Evolutionary conservation across 1,284 basidiomycete species (phyloP), one percentile per base, ranked within the genome.

Genomic region (Leccinum idahoense): DNA sequence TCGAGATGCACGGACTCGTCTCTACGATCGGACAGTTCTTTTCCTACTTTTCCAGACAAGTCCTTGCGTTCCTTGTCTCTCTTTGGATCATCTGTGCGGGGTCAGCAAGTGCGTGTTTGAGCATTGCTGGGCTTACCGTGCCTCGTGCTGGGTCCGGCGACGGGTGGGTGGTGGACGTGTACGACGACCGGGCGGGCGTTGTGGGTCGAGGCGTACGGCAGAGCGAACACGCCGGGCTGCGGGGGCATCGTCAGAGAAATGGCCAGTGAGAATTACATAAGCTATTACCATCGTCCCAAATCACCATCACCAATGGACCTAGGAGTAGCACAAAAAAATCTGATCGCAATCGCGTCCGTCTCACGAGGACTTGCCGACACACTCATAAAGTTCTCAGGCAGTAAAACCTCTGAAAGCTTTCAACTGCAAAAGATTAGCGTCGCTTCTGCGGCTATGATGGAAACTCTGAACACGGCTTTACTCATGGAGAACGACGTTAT

Each of bases 21-120:
- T 68, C 86, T 79, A 63, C 87, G 80, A 72, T 91, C 87, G 69
- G 73, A 81, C 77, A 88, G 82, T 68, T 91, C 88, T 72, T 86
- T 89, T 23, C 83, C 83, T 46, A 88, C 72, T 74, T 74, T 85
- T 59, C 85, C 83, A n/a, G 83, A 81, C 32, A 86, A 73, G 64
- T 90, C 88, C 71, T 84, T 86, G 66, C 85, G 79, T 72, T 84
- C 83, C 78, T 83, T 86, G 60, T 87, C 85, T 69, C 81, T 81
- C 75, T 80, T 82, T 54, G 75, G 70, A 59, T 82, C 81, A 64
- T 26, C 80, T 62, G 70, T 32, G 60, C 11, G 57, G 12, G 70
- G 46, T 51, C 10, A 51, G 41, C 61, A 64, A 44, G 60, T 60
- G 59, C 59, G 54, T 26, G 44, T 57, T 56, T 46, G 41, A 58